These are phyloP conservation scores for Dryas alaskensis DNA, from an alignment of 306 rosid genomes.

Conservation along the genomic window DNA sequence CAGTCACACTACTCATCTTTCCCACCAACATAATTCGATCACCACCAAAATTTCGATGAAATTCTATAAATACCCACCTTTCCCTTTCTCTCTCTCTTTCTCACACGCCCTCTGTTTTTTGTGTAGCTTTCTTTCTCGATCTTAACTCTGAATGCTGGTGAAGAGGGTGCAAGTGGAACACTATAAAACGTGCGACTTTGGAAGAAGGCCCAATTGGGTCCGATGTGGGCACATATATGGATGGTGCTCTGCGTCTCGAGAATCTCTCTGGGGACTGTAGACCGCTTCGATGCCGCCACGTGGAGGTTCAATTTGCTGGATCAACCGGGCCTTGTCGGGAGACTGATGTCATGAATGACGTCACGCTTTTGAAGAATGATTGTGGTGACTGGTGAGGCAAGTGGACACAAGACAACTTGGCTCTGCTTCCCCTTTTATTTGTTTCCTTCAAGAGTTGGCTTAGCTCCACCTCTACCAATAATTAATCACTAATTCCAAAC, in stretches of 20 bases:
- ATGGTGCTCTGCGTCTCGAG: neutral
- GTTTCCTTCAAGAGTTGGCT: conserved; percentile 19
- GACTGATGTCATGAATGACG: conserved; percentile 57
- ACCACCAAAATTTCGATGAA: too few species aligned
- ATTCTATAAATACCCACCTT: neutral
- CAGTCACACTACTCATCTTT: neutral
- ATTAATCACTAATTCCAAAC: neutral
- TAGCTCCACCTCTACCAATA: conserved; percentile 18
- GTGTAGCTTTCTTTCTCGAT: conserved; percentile 4
- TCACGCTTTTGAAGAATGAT: conserved; percentile 33
- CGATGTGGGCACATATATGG: conserved; percentile 31
- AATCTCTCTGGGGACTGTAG: neutral
- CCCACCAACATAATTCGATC: neutral
- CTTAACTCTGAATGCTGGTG: neutral
- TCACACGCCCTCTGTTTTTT: neutral
- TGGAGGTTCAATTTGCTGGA: conserved; percentile 30
- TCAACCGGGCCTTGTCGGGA: conserved; percentile 45
- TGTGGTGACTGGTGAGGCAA: conserved; percentile 23
- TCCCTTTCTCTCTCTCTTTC: neutral
- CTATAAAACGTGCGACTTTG: neutral
- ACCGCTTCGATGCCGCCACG: conserved; percentile 52
- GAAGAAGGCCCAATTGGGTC: neutral
- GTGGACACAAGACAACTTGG: conserved; percentile 39
- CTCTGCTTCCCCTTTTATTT: conserved; percentile 21
- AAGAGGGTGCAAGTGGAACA: conserved; percentile 1